These are phyloP conservation scores for Excoecaria cochinchinensis DNA, from an alignment of 345 rosid genomes.

Conservation along the genomic window DNA sequence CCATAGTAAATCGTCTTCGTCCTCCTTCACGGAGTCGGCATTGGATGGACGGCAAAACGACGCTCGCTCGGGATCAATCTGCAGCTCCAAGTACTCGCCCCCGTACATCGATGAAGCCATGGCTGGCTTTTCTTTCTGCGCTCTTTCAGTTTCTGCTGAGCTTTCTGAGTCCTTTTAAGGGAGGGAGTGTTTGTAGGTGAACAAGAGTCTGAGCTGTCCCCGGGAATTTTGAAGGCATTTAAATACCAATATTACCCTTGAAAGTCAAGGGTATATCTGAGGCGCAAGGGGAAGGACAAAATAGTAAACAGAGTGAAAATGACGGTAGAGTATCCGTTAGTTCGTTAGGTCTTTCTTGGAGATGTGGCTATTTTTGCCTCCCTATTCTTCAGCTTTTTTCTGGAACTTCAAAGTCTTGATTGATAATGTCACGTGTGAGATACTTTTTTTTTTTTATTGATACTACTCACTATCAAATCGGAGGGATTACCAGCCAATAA, in stretches of 20 bases:
- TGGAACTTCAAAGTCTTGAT: too few species aligned
- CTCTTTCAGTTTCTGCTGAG: neutral
- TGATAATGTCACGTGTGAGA: too few species aligned
- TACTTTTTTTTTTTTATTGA: too few species aligned
- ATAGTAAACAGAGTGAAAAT: neutral
- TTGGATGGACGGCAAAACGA: conserved; percentile 67
- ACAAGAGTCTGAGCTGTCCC: neutral
- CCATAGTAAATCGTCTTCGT: conserved; percentile 75
- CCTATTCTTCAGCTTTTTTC: too few species aligned
- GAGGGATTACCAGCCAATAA: too few species aligned
- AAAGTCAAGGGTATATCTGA: too few species aligned
- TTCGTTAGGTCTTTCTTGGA: too few species aligned
- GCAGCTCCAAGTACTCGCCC: conserved; percentile 73
- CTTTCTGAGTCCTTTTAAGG: neutral
- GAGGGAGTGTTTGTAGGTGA: neutral
- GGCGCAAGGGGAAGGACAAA: neutral
- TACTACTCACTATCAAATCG: too few species aligned
- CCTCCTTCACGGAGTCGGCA: conserved; percentile 61
- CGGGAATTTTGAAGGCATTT: neutral
- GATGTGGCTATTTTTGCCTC: too few species aligned
- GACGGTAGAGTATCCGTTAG: too few species aligned
- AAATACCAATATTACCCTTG: neutral
- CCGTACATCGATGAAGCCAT: conserved; percentile 65
- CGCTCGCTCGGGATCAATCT: conserved; percentile 42
- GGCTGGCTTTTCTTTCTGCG: neutral